Evolutionary conservation across 2,329 filamentous ascomycete genomes (phyloP), one percentile per base, ranked within the genome.

Genomic region (Bipolaris cookei): DNA sequence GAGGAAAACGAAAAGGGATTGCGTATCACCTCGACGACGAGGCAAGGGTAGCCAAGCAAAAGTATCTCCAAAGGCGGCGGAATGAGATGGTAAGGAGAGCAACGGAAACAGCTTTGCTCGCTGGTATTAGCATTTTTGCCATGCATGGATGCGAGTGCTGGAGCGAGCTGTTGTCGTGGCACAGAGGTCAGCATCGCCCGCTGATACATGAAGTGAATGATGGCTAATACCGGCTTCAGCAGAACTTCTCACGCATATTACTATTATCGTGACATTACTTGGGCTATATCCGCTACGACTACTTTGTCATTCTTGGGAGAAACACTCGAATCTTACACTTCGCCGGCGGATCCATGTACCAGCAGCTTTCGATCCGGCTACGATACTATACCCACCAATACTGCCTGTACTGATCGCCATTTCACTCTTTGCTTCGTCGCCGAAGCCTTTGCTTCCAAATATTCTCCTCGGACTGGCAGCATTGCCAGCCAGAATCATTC

Each of bases 291-390:
- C 78, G 8, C 49, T 78, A 16, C 67, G 78, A 48, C 62, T 80
- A 4, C 63, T 79, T 2, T 64, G 65, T 42, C 69, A 68, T 52
- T 76, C 72, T 10, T 68, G 65, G 61, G 60, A 51, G 43, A 62
- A 64, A 57, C 55, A 66, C 2, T 72, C 73, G 6, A 62, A 59
- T 18, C 62, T 67, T 34, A 74, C 72, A 32, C 66, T 76, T 48
- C 66, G 77, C 47, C 77, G 72, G 62, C 80, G 81, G 46, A 84
- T 88, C 67, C 82, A 83, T 38, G 80, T 97, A 35, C 92, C 92
- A 0, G 79, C 86, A 3, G 83, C 85, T n/a, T 96, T 97, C 76
- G 94, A 98, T 70, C 93, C 92, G 2, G 94, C 94, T 6, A 91
- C 93, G 10, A 82, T 97, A n/a, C 77, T 97, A 55, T 98, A 97